A percentile compares a stretch with the other conserved stretches of the same genome.
These are phyloP conservation scores for Pyrenula massariospora DNA, from an alignment of 495 filamentous ascomycete genomes.

Conservation along the genomic window DNA sequence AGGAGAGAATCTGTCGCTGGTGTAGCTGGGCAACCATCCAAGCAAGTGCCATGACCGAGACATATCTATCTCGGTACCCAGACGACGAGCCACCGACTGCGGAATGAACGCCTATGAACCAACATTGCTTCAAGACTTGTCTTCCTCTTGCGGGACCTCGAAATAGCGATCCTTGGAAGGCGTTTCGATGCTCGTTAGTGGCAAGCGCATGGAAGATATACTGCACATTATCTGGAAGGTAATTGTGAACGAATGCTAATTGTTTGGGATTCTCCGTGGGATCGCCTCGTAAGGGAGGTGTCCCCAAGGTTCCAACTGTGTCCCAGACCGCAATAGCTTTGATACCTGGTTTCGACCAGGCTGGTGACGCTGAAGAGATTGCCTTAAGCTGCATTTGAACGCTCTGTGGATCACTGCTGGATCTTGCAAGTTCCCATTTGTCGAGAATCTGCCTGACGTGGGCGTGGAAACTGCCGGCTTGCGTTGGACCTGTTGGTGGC, in stretches of 20 bases:
- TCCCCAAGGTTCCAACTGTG: conserved; percentile 35
- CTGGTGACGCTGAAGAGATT: neutral
- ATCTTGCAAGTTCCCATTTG: neutral
- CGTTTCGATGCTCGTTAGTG: conserved; percentile 39
- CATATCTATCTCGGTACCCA: conserved; percentile 19
- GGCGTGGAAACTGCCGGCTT: neutral
- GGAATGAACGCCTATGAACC: conserved; percentile 45
- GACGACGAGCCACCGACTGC: conserved; percentile 35
- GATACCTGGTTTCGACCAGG: conserved; percentile 10
- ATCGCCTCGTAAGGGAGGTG: neutral
- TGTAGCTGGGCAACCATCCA: conserved; percentile 41
- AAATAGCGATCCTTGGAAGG: conserved; percentile 45
- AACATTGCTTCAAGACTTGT: conserved; percentile 28
- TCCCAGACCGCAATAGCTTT: conserved; percentile 48
- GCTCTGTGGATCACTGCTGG: neutral
- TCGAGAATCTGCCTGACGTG: neutral
- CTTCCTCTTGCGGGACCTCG: conserved; percentile 19
- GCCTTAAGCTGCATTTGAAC: neutral
- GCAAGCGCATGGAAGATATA: conserved; percentile 51
- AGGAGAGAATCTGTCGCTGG: conserved; percentile 15
- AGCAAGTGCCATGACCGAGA: conserved; percentile 28
- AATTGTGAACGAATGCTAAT: conserved; percentile 18
- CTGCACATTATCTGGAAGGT: conserved; percentile 27
- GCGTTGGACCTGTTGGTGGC: neutral
- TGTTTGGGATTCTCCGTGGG: conserved; percentile 8